phyloP scores from a whole-genome alignment of 2,329 filamentous ascomycete species.

The Colletotrichum magnum region DNA sequence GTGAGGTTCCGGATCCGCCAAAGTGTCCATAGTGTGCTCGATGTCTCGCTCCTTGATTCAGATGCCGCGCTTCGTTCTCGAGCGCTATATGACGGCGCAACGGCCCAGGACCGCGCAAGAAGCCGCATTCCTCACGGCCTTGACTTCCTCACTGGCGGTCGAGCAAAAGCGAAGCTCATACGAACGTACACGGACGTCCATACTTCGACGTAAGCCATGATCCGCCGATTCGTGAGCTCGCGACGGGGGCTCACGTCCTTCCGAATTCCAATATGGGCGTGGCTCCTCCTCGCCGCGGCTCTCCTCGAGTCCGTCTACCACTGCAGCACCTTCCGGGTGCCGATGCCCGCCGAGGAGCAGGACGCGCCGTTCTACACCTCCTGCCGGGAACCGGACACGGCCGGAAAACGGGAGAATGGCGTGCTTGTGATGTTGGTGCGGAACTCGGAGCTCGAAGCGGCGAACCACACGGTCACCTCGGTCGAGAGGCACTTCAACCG shows the following conservation, averaged over 20 bases:
- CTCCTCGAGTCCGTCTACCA: conserved; percentile 27
- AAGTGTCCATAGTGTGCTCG: background rate
- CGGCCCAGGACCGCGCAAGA: background rate
- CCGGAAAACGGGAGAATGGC: conserved; percentile 56
- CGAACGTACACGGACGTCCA: background rate
- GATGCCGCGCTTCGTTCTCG: background rate
- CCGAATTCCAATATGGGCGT: conserved; percentile 24
- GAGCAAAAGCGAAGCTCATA: conserved; percentile 9
- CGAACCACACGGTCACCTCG: conserved; percentile 55
- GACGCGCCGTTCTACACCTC: conserved; percentile 33
- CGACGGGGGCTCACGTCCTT: conserved; percentile 14
- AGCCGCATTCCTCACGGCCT: conserved; percentile 12
- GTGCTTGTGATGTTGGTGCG: conserved; percentile 62
- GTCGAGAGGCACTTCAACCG: conserved; percentile 61
- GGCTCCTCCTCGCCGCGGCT: conserved; percentile 27
- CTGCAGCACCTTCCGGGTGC: conserved; percentile 23
- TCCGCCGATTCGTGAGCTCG: conserved; percentile 34
- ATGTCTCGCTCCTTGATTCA: conserved; percentile 19
- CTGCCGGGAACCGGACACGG: conserved; percentile 30
- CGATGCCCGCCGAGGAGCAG: conserved; percentile 17
- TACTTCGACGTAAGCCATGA: conserved; percentile 5
- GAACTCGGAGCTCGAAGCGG: conserved; percentile 58
- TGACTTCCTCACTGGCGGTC: background rate
- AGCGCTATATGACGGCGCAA: background rate
- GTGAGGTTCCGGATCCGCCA: conserved; percentile 13